Percentiles rank a stretch among this genome's conserved stretches.
Evolutionary conservation across 2,329 filamentous ascomycete species (phyloP).

Genomic region (Fusarium drepaniforme): DNA sequence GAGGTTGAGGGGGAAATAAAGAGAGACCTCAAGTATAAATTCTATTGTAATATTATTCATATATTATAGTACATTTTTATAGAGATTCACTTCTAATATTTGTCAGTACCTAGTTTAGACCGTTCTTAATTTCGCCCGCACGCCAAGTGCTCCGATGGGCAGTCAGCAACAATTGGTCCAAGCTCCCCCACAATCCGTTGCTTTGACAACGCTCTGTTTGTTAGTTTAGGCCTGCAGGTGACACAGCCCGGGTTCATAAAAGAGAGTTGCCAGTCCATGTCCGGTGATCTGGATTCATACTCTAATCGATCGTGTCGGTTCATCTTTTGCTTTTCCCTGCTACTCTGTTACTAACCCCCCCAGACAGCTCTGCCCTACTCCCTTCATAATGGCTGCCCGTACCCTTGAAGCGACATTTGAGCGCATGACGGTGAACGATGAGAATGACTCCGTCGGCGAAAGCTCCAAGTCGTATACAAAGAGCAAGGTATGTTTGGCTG

Average conservation of each 20-base stretch:
- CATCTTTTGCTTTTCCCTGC: conserved; percentile 21
- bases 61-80: not conserved
- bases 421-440: conserved; percentile 89
- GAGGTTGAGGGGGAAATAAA: not conserved
- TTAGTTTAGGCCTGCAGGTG: not conserved
- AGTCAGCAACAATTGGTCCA: not conserved
- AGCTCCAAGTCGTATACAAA: conserved; percentile 73
- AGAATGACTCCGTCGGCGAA: conserved; percentile 76
- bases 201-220: not conserved
- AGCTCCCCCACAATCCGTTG: not conserved
- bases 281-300: not conserved
- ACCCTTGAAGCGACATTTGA: conserved; percentile 90
- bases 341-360: conserved; percentile 39
- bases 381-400: conserved; percentile 74
- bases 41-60: not conserved
- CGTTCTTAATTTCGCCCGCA: not conserved
- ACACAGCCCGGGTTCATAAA: not conserved
- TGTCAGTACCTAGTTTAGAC: no score
- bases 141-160: not conserved
- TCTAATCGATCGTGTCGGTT: conserved; percentile 1
- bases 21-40: no score
- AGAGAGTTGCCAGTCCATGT: not conserved
- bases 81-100: not conserved
- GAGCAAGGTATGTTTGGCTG: conserved; percentile 72
- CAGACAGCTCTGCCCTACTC: conserved; percentile 18